Conservation (phyloP, 2,329 filamentous ascomycete genomes). For the Trichothecium roseum region DNA sequence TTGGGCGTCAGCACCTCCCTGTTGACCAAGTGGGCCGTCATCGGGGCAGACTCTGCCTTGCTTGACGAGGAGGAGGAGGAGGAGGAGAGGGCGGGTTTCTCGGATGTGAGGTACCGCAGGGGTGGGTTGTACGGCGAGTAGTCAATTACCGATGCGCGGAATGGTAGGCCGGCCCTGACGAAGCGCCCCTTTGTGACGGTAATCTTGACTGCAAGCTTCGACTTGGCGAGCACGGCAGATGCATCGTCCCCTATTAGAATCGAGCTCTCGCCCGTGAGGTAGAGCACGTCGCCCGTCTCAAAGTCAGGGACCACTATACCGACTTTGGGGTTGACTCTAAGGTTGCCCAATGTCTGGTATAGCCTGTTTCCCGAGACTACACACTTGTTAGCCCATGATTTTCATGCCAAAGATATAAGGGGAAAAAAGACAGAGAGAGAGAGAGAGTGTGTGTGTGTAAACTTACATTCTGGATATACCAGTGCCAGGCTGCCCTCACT, state of each 20-base stretch:
- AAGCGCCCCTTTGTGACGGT: conserved; percentile 50
- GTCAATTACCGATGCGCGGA: conserved; percentile 49
- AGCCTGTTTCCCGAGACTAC: conserved; percentile 65
- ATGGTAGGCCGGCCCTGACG: conserved; percentile 55
- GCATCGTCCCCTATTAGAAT: conserved; percentile 58
- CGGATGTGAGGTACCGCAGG: conserved; percentile 52
- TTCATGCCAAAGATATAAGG: not conserved
- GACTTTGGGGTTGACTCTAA: conserved; percentile 53
- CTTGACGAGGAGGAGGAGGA: not conserved
- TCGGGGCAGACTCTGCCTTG: too few relatives aligned
- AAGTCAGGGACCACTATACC: conserved; percentile 69
- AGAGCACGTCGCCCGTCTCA: conserved; percentile 60
- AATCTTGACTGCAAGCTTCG: conserved; percentile 64
- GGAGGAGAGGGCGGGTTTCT: conserved; percentile 25
- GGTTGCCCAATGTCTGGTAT: conserved; percentile 76
- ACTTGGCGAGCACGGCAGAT: conserved; percentile 50
- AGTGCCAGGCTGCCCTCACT: conserved; percentile 42
- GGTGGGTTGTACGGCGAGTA: conserved; percentile 72
- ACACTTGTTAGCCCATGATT: conserved; percentile 6
- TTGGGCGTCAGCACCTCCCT: conserved; percentile 54
- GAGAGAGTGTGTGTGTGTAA: too few relatives aligned
- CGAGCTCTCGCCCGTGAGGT: conserved; percentile 58
- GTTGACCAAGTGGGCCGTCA: conserved; percentile 43
- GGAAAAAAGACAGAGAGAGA: not conserved
- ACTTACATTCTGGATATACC: conserved; percentile 63